Base-by-base conservation (phyloP, 2,329 filamentous ascomycete species). In the Colletotrichum tamarilloi region DNA sequence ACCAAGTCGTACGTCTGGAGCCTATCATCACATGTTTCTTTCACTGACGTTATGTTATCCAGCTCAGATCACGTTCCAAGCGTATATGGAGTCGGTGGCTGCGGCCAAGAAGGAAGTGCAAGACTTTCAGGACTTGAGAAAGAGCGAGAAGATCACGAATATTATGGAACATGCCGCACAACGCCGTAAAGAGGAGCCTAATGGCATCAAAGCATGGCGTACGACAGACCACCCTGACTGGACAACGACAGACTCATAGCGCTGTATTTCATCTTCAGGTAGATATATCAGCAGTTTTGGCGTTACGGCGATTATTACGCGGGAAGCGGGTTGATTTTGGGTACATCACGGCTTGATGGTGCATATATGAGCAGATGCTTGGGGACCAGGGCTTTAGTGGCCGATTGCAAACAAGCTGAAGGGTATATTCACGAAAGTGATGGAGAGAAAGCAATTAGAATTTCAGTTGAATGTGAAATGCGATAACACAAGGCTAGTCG, bases 171-270 rank as follows among this genome's bases (percentile, higher is more conserved):
- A 88, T 69, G 89, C 87, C 1, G 84, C 80, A 53, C 85, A 87
- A 76, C 91, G 90, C 76, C 86, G 86, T 22, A 82, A 86, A 66
- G 85, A 87, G 52, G 87, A 91, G 56, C 87, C 89, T 0, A 84
- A 85, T 63, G 88, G 86, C 4, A 91, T 92, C 75, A 88, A 86
- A 76, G 86, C 87, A 2, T 92, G 91, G 91, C 85, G 84, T 60
- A 85, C 89, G 24, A 86, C 84, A 67, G 88, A 92, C 46, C 85
- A 92, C 68, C 89, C 91, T 2, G 85, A 90, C 74, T 92, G 90
- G 90, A 52, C 76, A 57, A 77, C 49, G 12, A 16, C 35, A 22
- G 63, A 72, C 16, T 26, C 68, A 5, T 49, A 64, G 46, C 1
- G 4, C 46, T 42, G 7, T 19, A 7, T n/a, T n/a, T 5, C 6